phyloP scores from a whole-genome alignment of 2,329 filamentous ascomycete species.

The Ophiocordyceps australis region DNA sequence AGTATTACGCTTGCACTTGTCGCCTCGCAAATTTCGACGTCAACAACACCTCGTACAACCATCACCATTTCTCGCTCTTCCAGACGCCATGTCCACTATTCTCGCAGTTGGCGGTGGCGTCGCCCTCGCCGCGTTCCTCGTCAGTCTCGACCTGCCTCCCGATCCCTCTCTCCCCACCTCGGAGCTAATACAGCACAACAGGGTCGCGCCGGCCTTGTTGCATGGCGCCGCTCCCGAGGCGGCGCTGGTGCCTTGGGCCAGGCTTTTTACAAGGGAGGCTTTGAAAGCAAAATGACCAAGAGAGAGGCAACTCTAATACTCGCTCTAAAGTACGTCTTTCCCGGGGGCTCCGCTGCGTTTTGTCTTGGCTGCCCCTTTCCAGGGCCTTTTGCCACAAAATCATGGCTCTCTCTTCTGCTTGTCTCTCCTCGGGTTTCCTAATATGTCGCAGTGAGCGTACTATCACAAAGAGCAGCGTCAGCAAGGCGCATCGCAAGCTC shows the following conservation, averaged over 20 bases:
- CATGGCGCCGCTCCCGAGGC: constrained; percentile 65
- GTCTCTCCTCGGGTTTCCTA: no score
- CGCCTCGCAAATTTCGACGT: no score
- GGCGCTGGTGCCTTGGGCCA: constrained; percentile 68
- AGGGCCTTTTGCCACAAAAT: no score
- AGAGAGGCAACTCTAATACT: constrained; percentile 83
- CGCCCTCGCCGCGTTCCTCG: constrained; percentile 32
- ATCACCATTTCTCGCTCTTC: no score
- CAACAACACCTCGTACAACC: no score
- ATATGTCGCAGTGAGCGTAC: constrained; percentile 67
- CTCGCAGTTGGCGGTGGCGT: constrained; percentile 27
- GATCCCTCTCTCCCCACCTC: background rate
- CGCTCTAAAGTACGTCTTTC: constrained; percentile 53
- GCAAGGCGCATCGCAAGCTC: constrained; percentile 84
- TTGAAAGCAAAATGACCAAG: constrained; percentile 85
- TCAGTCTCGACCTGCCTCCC: constrained; percentile 10
- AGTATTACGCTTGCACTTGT: no score
- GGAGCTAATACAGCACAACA: constrained; percentile 15
- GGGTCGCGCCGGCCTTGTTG: constrained; percentile 86
- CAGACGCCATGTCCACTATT: constrained; percentile 23
- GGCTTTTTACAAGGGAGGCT: constrained; percentile 96
- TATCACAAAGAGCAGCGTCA: constrained; percentile 80
- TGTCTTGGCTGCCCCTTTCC: constrained; percentile 4
- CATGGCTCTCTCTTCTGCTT: no score
- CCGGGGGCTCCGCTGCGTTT: background rate